phyloP scores from a whole-genome alignment of 306 rosid species.

The Pterocarpus macrocarpus region DNA sequence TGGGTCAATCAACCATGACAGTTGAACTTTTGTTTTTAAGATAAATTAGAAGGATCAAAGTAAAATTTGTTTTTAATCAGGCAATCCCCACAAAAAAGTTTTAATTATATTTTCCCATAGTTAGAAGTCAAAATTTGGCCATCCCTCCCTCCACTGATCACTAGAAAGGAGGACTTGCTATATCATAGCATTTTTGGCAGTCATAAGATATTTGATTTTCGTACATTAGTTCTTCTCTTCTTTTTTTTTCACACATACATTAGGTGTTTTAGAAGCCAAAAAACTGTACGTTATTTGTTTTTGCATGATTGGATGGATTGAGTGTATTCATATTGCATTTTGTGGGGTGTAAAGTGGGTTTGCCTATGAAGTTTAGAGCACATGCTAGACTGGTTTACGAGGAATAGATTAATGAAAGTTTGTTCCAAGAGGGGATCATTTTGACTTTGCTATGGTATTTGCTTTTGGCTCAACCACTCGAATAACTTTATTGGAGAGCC shows the following conservation, averaged over 20 bases:
- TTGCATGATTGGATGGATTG: background rate
- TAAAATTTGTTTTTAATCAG: background rate
- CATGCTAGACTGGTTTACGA: background rate
- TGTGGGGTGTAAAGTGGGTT: background rate
- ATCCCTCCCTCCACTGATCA: background rate
- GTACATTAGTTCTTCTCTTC: background rate
- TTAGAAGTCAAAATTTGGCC: background rate
- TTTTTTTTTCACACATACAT: background rate
- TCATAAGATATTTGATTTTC: slow-evolving; percentile 1
- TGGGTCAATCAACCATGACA: slow-evolving; percentile 17
- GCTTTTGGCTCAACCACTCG: slow-evolving; percentile 19
- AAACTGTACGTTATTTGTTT: background rate
- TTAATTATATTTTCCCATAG: background rate
- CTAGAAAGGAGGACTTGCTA: background rate
- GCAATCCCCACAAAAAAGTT: background rate
- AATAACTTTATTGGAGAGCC: slow-evolving; percentile 15
- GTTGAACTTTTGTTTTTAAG: background rate
- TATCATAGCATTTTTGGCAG: background rate
- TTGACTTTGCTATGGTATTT: slow-evolving; percentile 2
- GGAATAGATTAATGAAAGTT: slow-evolving; percentile 9
- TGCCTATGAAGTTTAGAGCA: background rate
- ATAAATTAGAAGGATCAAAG: slow-evolving; percentile 3
- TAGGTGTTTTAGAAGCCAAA: background rate
- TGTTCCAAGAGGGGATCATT: slow-evolving; percentile 7
- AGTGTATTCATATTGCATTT: background rate